Evolutionary conservation across 352 stramenopile genomes (phyloP).

Genomic region (Phytophthora ramorum): DNA sequence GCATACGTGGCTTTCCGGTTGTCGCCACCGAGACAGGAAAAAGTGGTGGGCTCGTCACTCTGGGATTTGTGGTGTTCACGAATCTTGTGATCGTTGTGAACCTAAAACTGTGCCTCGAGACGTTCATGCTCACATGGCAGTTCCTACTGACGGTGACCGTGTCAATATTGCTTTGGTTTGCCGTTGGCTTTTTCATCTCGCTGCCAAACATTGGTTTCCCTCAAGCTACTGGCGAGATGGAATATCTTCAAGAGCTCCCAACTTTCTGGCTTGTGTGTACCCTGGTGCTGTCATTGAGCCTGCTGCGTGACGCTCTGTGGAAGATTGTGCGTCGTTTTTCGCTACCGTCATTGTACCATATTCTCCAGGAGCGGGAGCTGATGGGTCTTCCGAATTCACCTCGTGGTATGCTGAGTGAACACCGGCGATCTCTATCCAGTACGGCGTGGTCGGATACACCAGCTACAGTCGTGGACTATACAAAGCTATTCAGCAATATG

Average conservation of each 20-base stretch:
- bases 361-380: slow-evolving; percentile 78
- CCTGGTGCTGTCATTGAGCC: slow-evolving; percentile 63
- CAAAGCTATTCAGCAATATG: slow-evolving; percentile 54
- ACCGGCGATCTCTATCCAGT: slow-evolving; percentile 21
- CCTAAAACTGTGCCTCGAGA: slow-evolving; percentile 77
- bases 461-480: slow-evolving; percentile 56
- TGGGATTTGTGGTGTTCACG: slow-evolving; percentile 85
- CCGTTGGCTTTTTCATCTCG: slow-evolving; percentile 66
- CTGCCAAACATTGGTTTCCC: slow-evolving; percentile 51
- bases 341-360: slow-evolving; percentile 78
- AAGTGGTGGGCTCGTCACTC: slow-evolving; percentile 61
- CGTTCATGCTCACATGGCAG: slow-evolving; percentile 76
- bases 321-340: slow-evolving; percentile 73
- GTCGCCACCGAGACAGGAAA: slow-evolving; percentile 54
- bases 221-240: slow-evolving; percentile 77
- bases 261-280: slow-evolving; percentile 70
- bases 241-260: slow-evolving; percentile 61
- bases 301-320: slow-evolving; percentile 77
- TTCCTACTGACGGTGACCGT: slow-evolving; percentile 64
- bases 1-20: slow-evolving; percentile 29
- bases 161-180: slow-evolving; percentile 74
- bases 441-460: slow-evolving; percentile 50
- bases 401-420: slow-evolving; percentile 54
- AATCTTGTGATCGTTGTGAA: slow-evolving; percentile 84
- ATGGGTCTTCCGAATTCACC: slow-evolving; percentile 69